Percentiles rank a stretch among this genome's conserved stretches.
Evolutionary conservation across 768 basidiomycete genomes (phyloP).

Genomic region (Gymnopilus dilepis): DNA sequence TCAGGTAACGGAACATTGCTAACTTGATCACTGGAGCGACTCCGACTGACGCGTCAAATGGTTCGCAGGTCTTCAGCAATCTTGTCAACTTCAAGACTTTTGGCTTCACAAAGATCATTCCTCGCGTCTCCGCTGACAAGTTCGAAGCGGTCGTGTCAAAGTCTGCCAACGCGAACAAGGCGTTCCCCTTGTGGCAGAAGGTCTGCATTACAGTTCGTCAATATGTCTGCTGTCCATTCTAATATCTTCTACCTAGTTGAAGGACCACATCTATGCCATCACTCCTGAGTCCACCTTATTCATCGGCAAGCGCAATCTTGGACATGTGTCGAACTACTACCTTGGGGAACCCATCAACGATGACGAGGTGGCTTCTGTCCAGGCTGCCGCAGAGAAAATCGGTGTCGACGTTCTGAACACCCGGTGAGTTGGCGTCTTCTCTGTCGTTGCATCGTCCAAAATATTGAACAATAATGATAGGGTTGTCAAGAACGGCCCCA

Average conservation of each 20-base stretch:
- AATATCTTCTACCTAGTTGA: constrained; percentile 51
- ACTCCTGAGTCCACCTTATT: constrained; percentile 69
- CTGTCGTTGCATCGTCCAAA: neutral
- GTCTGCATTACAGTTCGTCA: constrained; percentile 38
- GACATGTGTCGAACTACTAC: constrained; percentile 88
- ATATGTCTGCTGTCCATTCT: neutral
- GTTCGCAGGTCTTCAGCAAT: constrained; percentile 56
- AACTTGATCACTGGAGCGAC: neutral
- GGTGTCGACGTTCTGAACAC: constrained; percentile 84
- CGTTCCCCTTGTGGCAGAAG: constrained; percentile 64
- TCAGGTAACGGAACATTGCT: constrained; percentile 57
- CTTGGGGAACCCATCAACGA: constrained; percentile 75
- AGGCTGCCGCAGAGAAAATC: constrained; percentile 74
- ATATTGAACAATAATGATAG: constrained; percentile 39
- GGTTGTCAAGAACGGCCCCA: constrained; percentile 68
- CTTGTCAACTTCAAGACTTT: constrained; percentile 81
- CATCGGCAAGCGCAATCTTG: constrained; percentile 80
- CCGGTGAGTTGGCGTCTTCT: constrained; percentile 48
- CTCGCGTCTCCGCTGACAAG: constrained; percentile 63
- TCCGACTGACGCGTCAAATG: neutral
- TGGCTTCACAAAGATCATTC: constrained; percentile 86
- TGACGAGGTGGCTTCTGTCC: constrained; percentile 77
- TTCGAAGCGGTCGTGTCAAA: constrained; percentile 67
- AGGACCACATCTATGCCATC: constrained; percentile 73
- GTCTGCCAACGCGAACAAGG: constrained; percentile 63